Evolutionary conservation across 495 filamentous ascomycete genomes (phyloP).

Genomic region (Talaromyces liani): DNA sequence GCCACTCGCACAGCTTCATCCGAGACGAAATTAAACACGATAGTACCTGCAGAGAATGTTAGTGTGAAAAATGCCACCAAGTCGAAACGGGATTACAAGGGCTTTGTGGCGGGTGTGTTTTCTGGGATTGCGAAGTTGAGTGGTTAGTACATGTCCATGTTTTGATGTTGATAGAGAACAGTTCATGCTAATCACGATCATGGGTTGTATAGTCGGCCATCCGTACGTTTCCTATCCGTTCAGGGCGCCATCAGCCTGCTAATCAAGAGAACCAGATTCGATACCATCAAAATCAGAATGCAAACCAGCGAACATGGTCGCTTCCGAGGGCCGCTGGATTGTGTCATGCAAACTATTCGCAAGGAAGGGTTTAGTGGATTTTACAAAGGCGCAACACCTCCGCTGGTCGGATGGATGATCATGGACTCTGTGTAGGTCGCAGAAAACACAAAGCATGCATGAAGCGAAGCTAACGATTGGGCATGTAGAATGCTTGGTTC

Average conservation of each 20-base stretch:
- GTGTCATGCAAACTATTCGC: slow-evolving; percentile 68
- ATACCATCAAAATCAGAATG: slow-evolving; percentile 92
- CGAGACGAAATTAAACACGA: not conserved
- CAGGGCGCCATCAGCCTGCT: slow-evolving; percentile 18
- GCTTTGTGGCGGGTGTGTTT: slow-evolving; percentile 91
- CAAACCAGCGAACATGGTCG: slow-evolving; percentile 74
- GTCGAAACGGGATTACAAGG: slow-evolving; percentile 60
- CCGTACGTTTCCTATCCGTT: slow-evolving; percentile 37
- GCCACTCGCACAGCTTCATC: not conserved
- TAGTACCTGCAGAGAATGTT: not conserved
- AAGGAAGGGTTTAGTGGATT: slow-evolving; percentile 73
- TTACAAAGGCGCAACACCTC: slow-evolving; percentile 87
- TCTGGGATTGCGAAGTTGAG: slow-evolving; percentile 86
- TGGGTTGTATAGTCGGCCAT: no score
- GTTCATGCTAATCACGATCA: no score
- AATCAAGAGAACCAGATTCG: slow-evolving; percentile 48
- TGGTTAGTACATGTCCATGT: slow-evolving; percentile 43
- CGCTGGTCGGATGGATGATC: slow-evolving; percentile 93
- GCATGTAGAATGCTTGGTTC: slow-evolving; percentile 73
- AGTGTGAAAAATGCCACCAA: not conserved
- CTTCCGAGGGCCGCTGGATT: slow-evolving; percentile 84
- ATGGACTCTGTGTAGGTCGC: slow-evolving; percentile 74
- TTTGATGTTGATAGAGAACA: not conserved
- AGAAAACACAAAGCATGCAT: not conserved
- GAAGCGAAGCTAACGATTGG: not conserved